A percentile compares a stretch with the other conserved stretches of the same genome.
These are phyloP conservation scores for Backusella mclennaniae DNA, from an alignment of 192 early-diverging fungal genomes.

Conservation along the genomic window DNA sequence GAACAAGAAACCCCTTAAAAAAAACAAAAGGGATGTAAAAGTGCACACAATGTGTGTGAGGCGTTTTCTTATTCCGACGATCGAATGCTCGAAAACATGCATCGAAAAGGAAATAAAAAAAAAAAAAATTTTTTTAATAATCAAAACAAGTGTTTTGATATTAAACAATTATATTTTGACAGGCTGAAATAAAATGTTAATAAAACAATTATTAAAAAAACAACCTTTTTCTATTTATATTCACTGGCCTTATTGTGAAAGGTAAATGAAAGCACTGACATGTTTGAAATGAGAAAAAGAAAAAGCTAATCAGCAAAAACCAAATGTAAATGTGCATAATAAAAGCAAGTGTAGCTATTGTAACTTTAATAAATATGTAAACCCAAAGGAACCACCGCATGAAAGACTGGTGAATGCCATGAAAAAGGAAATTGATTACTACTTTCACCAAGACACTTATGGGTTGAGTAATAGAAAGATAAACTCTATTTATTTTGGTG, in stretches of 20 bases:
- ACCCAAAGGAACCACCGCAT: slow-evolving; percentile 40
- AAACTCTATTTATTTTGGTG: slow-evolving; percentile 55
- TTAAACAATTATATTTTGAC: neutral
- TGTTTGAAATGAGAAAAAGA: neutral
- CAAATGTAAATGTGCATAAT: neutral
- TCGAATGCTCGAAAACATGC: neutral
- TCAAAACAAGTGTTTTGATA: neutral
- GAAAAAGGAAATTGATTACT: slow-evolving; percentile 37
- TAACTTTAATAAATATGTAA: slow-evolving; percentile 59
- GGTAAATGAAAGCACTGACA: slow-evolving; percentile 19
- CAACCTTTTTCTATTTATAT: slow-evolving; percentile 44
- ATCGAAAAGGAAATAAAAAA: neutral
- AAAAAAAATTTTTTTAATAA: neutral
- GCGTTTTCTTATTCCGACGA: slow-evolving; percentile 8
- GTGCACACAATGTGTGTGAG: neutral
- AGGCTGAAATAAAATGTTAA: neutral
- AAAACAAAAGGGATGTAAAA: neutral
- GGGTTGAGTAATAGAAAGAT: slow-evolving; percentile 28
- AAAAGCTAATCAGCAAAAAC: neutral
- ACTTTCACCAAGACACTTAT: slow-evolving; percentile 32
- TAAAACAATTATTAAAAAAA: slow-evolving; percentile 1
- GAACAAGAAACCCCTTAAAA: slow-evolving; percentile 1
- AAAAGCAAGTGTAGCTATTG: slow-evolving; percentile 54
- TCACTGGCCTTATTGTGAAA: slow-evolving; percentile 60
- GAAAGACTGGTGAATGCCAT: slow-evolving; percentile 42